Evolutionary conservation across 2,329 filamentous ascomycete species (phyloP), one percentile per base, ranked within the genome.

Genomic region (Verticillium klebahnii): DNA sequence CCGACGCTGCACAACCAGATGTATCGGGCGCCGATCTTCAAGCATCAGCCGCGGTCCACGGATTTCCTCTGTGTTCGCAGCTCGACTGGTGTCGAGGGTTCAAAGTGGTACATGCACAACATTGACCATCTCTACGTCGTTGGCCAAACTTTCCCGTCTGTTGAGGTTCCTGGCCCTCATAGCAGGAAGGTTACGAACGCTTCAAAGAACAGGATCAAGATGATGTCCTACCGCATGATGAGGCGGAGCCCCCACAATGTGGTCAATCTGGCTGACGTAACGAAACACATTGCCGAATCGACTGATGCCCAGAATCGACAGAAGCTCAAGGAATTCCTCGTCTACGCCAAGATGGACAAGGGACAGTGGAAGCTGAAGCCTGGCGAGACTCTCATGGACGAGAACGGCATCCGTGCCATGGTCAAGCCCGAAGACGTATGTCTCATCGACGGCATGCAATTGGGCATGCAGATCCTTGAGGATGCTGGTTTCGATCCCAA

Each of bases 341-440:
- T 88, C 57, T 98, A 97, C 71, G 90, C 95, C 70, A 93, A 96
- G 70, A 90, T 93, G 19, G 85, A 89, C 60, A 93, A 93, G 70
- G 91, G 92, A 36, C 79, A 83, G 67, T 99, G 95, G 95, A 87
- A 89, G 32, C 84, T 96, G 65, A 86, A 85, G 58, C 80, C 86
- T 9, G 86, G 86, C 25, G 91, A 97, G 67, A 80, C 85, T 0
- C 81, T 95, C 25, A 91, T 93, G 14, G 92, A 96, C 63, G 90
- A 94, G 70, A 85, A 90, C 29, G 86, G 86, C 2, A 89, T 98
- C 64, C 89, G 94, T 50, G 83, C 87, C 29, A 93, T 96, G 89
- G 93, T 99, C 67, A 94, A 93, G 66, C 94, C 95, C 0, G 95
- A 99, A 74, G 94, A 98, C 70, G 91, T 98, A 1, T 98, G 93